Base-by-base conservation (phyloP, 2,329 filamentous ascomycete species). In the Aureobasidium uvarum region DNA sequence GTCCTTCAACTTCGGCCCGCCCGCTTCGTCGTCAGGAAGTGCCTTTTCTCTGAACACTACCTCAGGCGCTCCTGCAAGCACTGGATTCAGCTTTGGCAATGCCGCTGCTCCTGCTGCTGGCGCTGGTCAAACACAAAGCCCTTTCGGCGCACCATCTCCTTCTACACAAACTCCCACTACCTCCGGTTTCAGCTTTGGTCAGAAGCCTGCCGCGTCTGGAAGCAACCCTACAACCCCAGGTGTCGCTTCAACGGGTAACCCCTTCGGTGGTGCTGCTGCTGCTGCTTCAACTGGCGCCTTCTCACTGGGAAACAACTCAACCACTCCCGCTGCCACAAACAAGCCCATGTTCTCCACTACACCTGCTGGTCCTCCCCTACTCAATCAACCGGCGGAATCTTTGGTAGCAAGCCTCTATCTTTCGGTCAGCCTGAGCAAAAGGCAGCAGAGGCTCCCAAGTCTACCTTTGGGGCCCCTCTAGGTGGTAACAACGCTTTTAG, bases 171-270 rank as follows among this genome's bases (percentile, higher is more conserved):
- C 63, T 3, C 52, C 63, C 16, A 52, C 56, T 25, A 45, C 60
- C 20, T n/a, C 64, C 11, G 63, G 65, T 39, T 68, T 68, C 65
- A 66, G 65, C 55, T 67, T 68, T 62, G 58, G 58, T n/a, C 25
- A n/a, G 14, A 56, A 64, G 16, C 13, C 62, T 20, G 14, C 39
- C 31, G 62, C 56, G 5, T 28, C 31, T 11, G 65, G 54, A 41
- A 67, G 39, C 54, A 70, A 75, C 56, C 82, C 81, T 18, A 83
- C 81, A 20, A 83, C 81, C 38, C 81, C 81, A 80, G 81, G 55
- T 20, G 58, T 63, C 11, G 62, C 58, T 41, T 8, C 56, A 20
- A 39, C 51, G 10, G 55, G 31, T 25, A 63, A 64, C 6, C 58
- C 65, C 18, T 67, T 54, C 4, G 33, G 50, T 38, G 50, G 31